Percentiles rank a stretch among this genome's conserved stretches.
phyloP scores from a whole-genome alignment of 164 flowering plant genomes.

The Sextonia rubra region DNA sequence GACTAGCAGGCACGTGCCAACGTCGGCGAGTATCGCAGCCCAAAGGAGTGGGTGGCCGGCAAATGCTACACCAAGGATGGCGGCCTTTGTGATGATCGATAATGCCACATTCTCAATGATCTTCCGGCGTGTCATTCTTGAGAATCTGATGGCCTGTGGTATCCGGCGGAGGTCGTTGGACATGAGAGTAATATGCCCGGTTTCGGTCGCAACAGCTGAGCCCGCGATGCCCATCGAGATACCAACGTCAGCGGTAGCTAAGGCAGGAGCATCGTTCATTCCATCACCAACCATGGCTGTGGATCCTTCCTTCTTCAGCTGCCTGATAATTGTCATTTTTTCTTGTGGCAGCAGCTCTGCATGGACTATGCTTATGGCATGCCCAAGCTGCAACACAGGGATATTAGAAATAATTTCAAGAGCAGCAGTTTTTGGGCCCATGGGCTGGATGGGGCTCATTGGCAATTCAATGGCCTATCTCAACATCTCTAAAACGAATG shows the following conservation, averaged over 20 bases:
- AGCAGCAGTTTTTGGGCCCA: too few relatives aligned
- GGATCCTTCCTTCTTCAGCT: conserved; percentile 48
- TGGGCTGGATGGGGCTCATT: not conserved
- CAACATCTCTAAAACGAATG: too few relatives aligned
- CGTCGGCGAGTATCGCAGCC: conserved; percentile 90
- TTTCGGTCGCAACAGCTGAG: conserved; percentile 83
- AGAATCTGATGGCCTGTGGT: conserved; percentile 54
- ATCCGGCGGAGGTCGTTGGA: conserved; percentile 76
- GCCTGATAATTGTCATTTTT: conserved; percentile 54
- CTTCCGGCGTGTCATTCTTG: conserved; percentile 42
- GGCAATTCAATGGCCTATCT: not conserved
- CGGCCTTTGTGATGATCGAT: conserved; percentile 59
- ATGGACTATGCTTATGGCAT: conserved; percentile 56
- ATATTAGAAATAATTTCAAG: not conserved
- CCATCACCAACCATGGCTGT: conserved; percentile 95
- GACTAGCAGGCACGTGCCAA: conserved; percentile 82
- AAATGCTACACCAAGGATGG: conserved; percentile 58
- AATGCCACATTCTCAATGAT: conserved; percentile 57
- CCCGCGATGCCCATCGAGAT: conserved; percentile 96
- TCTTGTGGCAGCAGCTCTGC: conserved; percentile 89
- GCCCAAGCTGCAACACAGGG: conserved; percentile 46
- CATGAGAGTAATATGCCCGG: conserved; percentile 81
- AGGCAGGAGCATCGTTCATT: conserved; percentile 87
- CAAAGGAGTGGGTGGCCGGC: conserved; percentile 85
- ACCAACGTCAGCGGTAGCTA: conserved; percentile 85